These are phyloP conservation scores for Paracoccidioides brasiliensis DNA, from an alignment of 2,329 filamentous ascomycete species.

Conservation along the genomic window DNA sequence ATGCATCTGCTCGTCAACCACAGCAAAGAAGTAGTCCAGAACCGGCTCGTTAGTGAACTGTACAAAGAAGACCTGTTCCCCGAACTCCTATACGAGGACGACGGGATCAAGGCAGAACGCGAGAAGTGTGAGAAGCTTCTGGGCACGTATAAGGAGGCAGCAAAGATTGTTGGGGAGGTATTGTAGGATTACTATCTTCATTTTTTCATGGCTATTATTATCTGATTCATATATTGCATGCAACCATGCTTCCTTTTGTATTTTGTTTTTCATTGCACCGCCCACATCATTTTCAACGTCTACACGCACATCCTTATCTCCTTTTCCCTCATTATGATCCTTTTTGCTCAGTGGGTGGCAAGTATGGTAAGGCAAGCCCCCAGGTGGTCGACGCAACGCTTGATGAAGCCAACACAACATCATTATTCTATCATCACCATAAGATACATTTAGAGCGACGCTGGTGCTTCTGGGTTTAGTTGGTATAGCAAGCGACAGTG, in stretches of 20 bases:
- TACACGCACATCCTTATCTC: background rate
- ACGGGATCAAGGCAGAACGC: slow-evolving; percentile 90
- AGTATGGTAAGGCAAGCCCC: background rate
- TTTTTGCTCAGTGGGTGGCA: background rate
- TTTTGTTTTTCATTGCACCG: background rate
- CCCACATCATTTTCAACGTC: background rate
- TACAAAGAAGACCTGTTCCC: slow-evolving; percentile 87
- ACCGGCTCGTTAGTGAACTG: slow-evolving; percentile 84
- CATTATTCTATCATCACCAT: background rate
- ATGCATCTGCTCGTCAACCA: slow-evolving; percentile 99
- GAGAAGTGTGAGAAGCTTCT: slow-evolving; percentile 97
- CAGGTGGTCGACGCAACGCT: background rate
- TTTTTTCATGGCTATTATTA: background rate
- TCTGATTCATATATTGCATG: background rate
- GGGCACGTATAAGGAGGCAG: slow-evolving; percentile 90
- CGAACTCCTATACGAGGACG: slow-evolving; percentile 92
- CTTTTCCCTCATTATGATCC: background rate
- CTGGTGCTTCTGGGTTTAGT: background rate
- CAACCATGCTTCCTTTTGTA: background rate
- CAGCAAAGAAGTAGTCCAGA: slow-evolving; percentile 96
- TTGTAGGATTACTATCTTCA: slow-evolving; percentile 41
- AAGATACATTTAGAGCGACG: too few species aligned
- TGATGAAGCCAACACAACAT: background rate
- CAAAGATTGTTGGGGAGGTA: slow-evolving; percentile 96
- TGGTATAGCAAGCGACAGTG: too few species aligned